Evolutionary conservation across 176 grass and related monocot species (phyloP).

Genomic region (Zoysia pacifica): DNA sequence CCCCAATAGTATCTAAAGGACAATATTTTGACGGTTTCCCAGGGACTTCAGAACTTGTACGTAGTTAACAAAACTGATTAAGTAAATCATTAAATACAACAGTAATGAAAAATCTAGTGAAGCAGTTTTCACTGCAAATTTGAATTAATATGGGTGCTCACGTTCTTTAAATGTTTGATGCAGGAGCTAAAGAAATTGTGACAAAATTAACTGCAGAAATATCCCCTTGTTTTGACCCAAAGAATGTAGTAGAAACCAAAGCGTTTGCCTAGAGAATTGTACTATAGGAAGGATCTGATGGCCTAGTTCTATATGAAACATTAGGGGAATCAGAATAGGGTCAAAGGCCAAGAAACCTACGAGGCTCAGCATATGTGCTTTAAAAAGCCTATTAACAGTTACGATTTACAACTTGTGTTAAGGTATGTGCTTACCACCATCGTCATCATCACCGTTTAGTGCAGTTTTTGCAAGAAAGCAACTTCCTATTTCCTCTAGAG

Average conservation of each 20-base stretch:
- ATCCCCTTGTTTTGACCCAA: neutral
- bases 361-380: constrained; percentile 3
- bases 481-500: constrained; percentile 77
- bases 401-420: constrained; percentile 1
- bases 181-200: neutral
- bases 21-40: neutral
- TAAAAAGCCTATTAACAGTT: neutral
- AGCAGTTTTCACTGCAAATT: neutral
- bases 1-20: neutral
- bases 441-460: constrained; percentile 72
- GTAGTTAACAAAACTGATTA: neutral
- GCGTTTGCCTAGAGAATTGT: neutral
- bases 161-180: neutral
- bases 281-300: neutral
- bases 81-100: neutral
- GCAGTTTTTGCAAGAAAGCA: constrained; percentile 80
- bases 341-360: neutral
- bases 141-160: neutral
- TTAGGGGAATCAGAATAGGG: neutral
- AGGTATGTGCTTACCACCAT: constrained; percentile 60
- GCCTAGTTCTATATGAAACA: constrained; percentile 17
- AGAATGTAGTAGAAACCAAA: neutral
- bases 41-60: neutral
- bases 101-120: neutral
- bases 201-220: neutral